phyloP scores from a whole-genome alignment of 2,329 filamentous ascomycete species.

The Ascochyta rabiei region DNA sequence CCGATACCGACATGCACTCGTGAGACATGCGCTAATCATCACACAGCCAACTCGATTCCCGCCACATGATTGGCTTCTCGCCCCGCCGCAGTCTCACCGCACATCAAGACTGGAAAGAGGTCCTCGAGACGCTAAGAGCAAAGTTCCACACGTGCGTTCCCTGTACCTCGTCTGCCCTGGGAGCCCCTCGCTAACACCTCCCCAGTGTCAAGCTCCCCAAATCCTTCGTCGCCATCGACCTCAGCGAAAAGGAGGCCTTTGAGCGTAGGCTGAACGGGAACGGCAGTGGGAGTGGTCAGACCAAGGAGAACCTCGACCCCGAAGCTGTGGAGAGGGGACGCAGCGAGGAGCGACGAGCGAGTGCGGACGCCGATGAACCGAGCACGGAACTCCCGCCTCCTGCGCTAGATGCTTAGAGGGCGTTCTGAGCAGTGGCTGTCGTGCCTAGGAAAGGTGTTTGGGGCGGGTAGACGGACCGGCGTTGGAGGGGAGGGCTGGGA shows the following conservation, averaged over 20 bases:
- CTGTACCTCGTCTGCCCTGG: not conserved
- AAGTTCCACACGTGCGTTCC: constrained; percentile 87
- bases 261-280: constrained; percentile 25
- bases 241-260: constrained; percentile 57
- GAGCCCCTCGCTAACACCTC: constrained; percentile 8
- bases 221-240: constrained; percentile 58
- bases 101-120: constrained; percentile 93
- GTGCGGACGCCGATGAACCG: not conserved
- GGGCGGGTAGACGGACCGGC: not conserved
- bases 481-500: too few relatives aligned
- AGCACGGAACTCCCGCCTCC: constrained; percentile 1
- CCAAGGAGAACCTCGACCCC: constrained; percentile 10
- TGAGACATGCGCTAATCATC: constrained; percentile 10
- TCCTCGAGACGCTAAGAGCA: constrained; percentile 92
- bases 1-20: not conserved
- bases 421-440: not conserved
- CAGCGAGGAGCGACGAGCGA: constrained; percentile 24
- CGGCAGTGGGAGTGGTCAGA: constrained; percentile 26
- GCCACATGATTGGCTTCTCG: constrained; percentile 94
- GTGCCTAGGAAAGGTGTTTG: not conserved
- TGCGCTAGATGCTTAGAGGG: not conserved
- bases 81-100: constrained; percentile 87
- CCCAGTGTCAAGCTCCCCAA: constrained; percentile 57
- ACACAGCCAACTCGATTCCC: constrained; percentile 78
- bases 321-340: constrained; percentile 21